Evolutionary conservation across 495 filamentous ascomycete genomes (phyloP), one percentile per base, ranked within the genome.

Genomic region (Schizothecium vesticola): DNA sequence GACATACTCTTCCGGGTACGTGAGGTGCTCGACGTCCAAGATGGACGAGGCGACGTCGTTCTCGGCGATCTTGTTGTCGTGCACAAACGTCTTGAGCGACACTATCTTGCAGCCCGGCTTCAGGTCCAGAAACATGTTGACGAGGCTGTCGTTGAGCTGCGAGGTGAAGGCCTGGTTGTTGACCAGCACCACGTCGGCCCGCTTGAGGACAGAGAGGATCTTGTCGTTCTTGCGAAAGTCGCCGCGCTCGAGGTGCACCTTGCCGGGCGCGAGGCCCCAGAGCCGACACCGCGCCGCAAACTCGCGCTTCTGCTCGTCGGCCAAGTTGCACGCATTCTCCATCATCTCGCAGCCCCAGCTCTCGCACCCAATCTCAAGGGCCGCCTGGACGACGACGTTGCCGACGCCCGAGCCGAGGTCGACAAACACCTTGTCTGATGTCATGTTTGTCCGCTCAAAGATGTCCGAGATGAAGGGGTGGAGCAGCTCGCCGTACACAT

Each of bases 271-370:
- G 59, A 99, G 85, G 2, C 96, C 96, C 95, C 95, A 99, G 16
- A 97, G 88, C 19, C 88, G 88, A 71, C 93, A 94, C 56, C 95
- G 88, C 4, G 91, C 87, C 62, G 81, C 81, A 75, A 99, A 97
- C 74, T 99, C 95, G 61, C 89, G 85, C 72, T 93, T 85, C 77
- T 99, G 95, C 31, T 90, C 86, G 51, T 94, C 89, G 11, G 93
- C 94, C 29, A 99, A 84, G 67, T 90, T 89, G 78, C 87, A 93
- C 5, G 91, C 90, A 61, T 93, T 93, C 69, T 89, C 84, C 92
- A 96, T 94, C 85, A 94, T 91, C 79, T 99, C 95, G 75, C 94
- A 97, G 25, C 95, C 95, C 89, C 92, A 97, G 78, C 91, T 94
- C 77, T 97, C 92, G 76, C 92, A 96, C 16, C 95, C 95, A 61